These are phyloP conservation scores for Globisporangium abappressorium DNA, from an alignment of 352 stramenopile species.

Conservation along the genomic window DNA sequence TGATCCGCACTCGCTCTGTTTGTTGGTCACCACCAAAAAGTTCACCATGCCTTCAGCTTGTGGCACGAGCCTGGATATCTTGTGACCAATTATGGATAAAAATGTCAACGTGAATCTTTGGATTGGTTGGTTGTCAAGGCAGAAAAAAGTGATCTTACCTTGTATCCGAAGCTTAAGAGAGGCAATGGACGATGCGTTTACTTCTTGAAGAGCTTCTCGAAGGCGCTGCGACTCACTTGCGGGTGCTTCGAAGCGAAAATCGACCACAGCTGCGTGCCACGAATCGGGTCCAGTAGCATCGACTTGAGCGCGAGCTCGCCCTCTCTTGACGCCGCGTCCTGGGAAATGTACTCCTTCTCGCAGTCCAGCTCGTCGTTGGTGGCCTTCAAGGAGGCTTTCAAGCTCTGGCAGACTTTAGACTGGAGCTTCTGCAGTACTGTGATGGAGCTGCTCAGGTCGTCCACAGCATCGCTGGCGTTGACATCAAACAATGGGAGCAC, in stretches of 20 bases:
- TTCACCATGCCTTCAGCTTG: not conserved
- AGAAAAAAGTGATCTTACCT: not conserved
- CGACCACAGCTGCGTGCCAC: conserved; percentile 29
- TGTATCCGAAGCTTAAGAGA: not conserved
- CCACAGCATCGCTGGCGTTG: conserved; percentile 13
- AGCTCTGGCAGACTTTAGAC: conserved; percentile 10
- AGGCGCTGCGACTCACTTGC: conserved; percentile 29
- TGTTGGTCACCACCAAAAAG: not conserved
- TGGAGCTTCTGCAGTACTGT: conserved; percentile 25
- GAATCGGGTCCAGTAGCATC: conserved; percentile 31
- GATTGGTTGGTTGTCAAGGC: not conserved
- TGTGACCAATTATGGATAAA: not conserved
- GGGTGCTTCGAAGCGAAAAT: conserved; percentile 26
- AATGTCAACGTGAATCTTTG: not conserved
- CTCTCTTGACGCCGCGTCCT: conserved; percentile 30
- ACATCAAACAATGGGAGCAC: conserved; percentile 15
- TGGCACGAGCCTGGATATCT: not conserved
- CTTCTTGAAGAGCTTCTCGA: conserved; percentile 28
- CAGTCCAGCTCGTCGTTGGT: conserved; percentile 14
- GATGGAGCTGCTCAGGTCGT: conserved; percentile 24
- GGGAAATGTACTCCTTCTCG: conserved; percentile 26
- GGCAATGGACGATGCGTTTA: not conserved
- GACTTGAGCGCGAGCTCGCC: conserved; percentile 35
- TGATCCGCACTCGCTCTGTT: not conserved
- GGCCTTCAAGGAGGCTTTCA: not conserved